Base-by-base conservation (phyloP, 805 yeast species). In the Scheffersomyces stipitis region DNA sequence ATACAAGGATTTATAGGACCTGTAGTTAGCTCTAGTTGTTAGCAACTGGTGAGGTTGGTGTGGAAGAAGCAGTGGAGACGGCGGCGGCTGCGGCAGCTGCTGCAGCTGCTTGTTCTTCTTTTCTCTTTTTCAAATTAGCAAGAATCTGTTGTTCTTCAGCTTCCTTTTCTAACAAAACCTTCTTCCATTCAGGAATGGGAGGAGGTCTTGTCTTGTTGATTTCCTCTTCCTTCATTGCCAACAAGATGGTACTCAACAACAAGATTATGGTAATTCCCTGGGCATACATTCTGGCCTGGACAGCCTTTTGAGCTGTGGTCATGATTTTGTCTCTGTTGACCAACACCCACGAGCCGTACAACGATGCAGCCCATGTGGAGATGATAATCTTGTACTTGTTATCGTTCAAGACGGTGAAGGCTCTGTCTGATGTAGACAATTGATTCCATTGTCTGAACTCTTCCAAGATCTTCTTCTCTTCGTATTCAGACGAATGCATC, bases 331-430 rank as follows among this genome's bases (percentile, higher is more conserved):
- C 59, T 20, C 54, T 41, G 41, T 55, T 55, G 17, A 56, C 60
- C 18, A 43, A 49, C 15, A 43, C 52, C 61, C 61, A 56, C 26
- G 56, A 51, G 6, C 62, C 62, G 42, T 49, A 56, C 56, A 56
- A 44, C 20, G 71, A 63, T 2, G 60, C 72, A n/a, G 59, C 60
- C 73, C 72, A 69, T 16, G 71, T 41, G 13, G 57, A 40, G 13
- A 64, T 38, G 30, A 66, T 60, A 36, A 66, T 57, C 34, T 58
- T 60, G 51, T 64, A 66, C 51, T 66, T 65, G 49, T 69, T 48
- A 12, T 53, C 49, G 37, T 49, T 50, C 38, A 67, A 52, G 15
- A 50, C 31, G 9, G 59, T 46, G 34, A 62, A 44, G 14, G 56
- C 31, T 45, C 64, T 61, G 30, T 66, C 72, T 15, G 49, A 12